Evolutionary conservation across 2,329 filamentous ascomycete species (phyloP).

Genomic region (Incumbomyces delicatus): DNA sequence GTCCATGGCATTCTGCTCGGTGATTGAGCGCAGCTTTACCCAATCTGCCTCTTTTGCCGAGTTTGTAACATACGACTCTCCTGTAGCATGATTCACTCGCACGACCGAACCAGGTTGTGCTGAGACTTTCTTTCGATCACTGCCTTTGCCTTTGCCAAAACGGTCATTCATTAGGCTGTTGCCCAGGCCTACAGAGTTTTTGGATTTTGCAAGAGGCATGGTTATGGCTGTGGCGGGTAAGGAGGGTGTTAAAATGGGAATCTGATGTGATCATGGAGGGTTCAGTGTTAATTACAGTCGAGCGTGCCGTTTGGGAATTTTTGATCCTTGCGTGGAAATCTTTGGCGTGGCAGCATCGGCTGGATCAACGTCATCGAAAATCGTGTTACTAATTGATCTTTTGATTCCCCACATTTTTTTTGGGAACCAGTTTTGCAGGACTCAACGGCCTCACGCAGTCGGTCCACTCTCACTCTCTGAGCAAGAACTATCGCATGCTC

Average conservation of each 20-base stretch:
- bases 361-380: too few relatives aligned
- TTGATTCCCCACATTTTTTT: too few relatives aligned
- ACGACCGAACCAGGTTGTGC: slow-evolving; percentile 55
- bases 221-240: slow-evolving; percentile 21
- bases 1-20: slow-evolving; percentile 90
- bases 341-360: too few relatives aligned
- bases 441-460: too few relatives aligned
- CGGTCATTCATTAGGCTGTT: slow-evolving; percentile 98
- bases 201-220: slow-evolving; percentile 82
- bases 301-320: too few relatives aligned
- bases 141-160: slow-evolving; percentile 84
- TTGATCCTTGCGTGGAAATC: too few relatives aligned
- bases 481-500: too few relatives aligned
- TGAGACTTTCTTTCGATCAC: slow-evolving; percentile 65
- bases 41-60: slow-evolving; percentile 82
- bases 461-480: too few relatives aligned
- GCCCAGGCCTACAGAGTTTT: slow-evolving; percentile 87
- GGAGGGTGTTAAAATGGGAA: neutral
- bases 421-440: too few relatives aligned
- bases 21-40: slow-evolving; percentile 99
- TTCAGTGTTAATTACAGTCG: too few relatives aligned
- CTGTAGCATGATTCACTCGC: slow-evolving; percentile 56
- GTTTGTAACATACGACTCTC: slow-evolving; percentile 86
- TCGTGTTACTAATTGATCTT: too few relatives aligned
- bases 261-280: too few relatives aligned